phyloP scores from a whole-genome alignment of 1,284 basidiomycete species.

The Ustilago nuda region DNA sequence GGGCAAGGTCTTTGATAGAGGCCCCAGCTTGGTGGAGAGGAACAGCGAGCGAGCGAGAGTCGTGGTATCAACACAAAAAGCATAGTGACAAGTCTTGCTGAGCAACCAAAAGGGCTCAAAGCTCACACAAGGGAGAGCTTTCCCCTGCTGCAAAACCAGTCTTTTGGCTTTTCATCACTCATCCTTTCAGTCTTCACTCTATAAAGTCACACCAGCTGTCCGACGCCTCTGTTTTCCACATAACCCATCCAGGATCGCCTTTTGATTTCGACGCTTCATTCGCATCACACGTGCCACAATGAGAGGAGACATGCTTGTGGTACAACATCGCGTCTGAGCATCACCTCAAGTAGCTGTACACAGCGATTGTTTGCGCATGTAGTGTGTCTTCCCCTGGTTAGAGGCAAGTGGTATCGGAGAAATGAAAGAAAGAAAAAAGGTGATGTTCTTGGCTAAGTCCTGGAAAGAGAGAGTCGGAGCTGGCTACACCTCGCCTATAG shows the following conservation, averaged over 20 bases:
- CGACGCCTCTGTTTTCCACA: neutral
- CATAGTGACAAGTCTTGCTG: neutral
- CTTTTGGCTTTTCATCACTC: conserved; percentile 1
- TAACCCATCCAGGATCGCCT: neutral
- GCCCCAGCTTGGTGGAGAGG: neutral
- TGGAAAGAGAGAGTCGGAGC: conserved; percentile 6
- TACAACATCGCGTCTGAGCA: neutral
- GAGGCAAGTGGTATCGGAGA: neutral
- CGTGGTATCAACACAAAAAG: neutral
- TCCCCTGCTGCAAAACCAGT: neutral
- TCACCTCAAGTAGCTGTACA: neutral
- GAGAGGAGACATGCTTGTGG: too few species aligned
- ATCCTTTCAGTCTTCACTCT: neutral
- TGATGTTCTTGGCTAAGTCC: conserved; percentile 32
- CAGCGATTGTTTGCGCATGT: too few species aligned
- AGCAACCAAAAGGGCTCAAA: conserved; percentile 1
- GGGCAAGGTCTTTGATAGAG: neutral
- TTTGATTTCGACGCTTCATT: neutral
- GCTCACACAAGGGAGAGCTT: neutral
- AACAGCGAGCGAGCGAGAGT: neutral
- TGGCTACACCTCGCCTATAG: conserved; percentile 1
- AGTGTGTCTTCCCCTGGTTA: neutral
- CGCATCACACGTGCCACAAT: neutral
- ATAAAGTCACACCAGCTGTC: conserved; percentile 4
- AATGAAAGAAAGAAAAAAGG: neutral